These are phyloP conservation scores for Sistotremastrum suecicum DNA, from an alignment of 768 basidiomycete species.

Conservation along the genomic window DNA sequence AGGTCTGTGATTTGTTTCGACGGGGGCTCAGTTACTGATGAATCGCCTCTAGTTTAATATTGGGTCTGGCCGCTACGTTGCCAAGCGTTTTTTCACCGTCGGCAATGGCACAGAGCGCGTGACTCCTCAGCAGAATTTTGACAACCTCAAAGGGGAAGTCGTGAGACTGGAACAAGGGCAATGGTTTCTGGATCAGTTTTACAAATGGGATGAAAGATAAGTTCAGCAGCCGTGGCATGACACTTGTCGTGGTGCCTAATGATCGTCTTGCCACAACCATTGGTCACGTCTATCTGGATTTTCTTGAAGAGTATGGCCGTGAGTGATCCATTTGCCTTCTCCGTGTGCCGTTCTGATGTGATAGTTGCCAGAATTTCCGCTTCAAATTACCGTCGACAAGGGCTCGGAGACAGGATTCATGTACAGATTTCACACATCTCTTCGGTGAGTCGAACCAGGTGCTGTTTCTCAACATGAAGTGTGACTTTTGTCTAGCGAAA, in stretches of 20 bases:
- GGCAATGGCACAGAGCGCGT: no score
- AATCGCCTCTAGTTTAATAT: no score
- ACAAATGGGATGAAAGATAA: conserved; percentile 18
- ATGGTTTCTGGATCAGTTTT: no score
- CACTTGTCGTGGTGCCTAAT: conserved; percentile 15
- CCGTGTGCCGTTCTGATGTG: background rate
- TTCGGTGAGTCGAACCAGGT: no score
- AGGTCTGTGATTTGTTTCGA: no score
- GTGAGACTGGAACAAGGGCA: no score
- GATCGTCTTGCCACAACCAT: conserved; percentile 11
- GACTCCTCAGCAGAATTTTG: no score
- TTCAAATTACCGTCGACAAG: conserved; percentile 17
- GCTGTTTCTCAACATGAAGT: background rate
- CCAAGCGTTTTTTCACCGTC: no score
- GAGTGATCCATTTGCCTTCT: conserved; percentile 4
- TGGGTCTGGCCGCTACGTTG: no score
- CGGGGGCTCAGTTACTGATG: no score
- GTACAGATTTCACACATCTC: conserved; percentile 10
- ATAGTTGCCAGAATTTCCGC: conserved; percentile 11
- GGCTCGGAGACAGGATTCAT: conserved; percentile 19
- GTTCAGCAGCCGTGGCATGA: conserved; percentile 10
- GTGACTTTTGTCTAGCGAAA: conserved; percentile 5
- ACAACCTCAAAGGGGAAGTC: no score
- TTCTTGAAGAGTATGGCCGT: conserved; percentile 16
- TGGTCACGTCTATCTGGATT: conserved; percentile 21